Conservation (phyloP, 345 rosid species). For the Limnanthes douglasii region DNA sequence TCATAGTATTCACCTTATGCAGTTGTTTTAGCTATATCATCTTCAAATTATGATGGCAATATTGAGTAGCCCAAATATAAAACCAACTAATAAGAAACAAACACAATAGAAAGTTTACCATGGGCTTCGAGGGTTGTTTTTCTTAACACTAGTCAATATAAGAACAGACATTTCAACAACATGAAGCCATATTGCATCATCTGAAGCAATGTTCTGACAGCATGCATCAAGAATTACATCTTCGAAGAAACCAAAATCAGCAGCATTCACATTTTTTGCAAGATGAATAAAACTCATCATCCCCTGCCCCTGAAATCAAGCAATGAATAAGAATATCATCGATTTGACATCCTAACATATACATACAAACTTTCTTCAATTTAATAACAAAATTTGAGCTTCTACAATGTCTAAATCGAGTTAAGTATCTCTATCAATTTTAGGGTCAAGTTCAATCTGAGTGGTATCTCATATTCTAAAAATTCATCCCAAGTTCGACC, state of each 20-base stretch:
- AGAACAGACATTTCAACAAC: conserved; percentile 74
- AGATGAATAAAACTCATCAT: conserved; percentile 57
- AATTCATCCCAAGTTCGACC: too few species aligned
- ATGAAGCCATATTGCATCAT: conserved; percentile 67
- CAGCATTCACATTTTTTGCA: conserved; percentile 39
- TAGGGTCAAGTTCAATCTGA: too few species aligned
- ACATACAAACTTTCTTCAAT: conserved; percentile 2
- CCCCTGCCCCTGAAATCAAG: conserved; percentile 66
- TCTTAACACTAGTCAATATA: conserved; percentile 34
- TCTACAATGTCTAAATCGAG: too few species aligned
- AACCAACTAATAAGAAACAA: neutral
- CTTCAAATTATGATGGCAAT: too few species aligned
- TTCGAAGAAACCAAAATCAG: conserved; percentile 38
- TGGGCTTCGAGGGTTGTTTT: conserved; percentile 51
- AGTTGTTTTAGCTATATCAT: too few species aligned
- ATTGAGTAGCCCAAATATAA: too few species aligned
- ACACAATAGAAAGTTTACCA: conserved; percentile 35
- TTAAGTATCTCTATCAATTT: too few species aligned
- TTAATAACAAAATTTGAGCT: neutral
- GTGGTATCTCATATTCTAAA: too few species aligned
- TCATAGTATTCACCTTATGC: too few species aligned
- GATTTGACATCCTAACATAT: neutral
- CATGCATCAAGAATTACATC: conserved; percentile 87
- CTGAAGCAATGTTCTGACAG: conserved; percentile 68
- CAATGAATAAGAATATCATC: conserved; percentile 6